Percentiles rank a stretch among this genome's conserved stretches.
Evolutionary conservation across 2,329 filamentous ascomycete species (phyloP).

Genomic region (Colletotrichum endophyticum): DNA sequence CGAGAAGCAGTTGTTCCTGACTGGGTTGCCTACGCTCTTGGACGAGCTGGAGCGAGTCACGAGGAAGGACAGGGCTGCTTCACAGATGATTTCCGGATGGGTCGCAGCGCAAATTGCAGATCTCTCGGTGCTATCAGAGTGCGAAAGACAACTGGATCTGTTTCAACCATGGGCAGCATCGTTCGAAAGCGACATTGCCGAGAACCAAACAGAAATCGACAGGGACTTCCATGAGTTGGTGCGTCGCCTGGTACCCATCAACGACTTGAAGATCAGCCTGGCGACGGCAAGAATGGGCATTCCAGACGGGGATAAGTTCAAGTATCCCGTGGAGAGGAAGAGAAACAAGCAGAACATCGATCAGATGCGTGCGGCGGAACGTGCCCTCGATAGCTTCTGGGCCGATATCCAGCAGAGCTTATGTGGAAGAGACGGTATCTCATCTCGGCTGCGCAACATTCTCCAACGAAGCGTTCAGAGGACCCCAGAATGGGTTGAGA

Average conservation of each 20-base stretch:
- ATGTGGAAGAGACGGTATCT: background rate
- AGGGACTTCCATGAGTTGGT: conserved; percentile 26
- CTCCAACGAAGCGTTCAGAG: conserved; percentile 23
- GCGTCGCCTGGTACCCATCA: conserved; percentile 19
- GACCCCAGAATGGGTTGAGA: conserved; percentile 25
- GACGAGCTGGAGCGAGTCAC: conserved; percentile 55
- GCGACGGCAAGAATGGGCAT: conserved; percentile 28
- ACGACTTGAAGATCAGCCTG: conserved; percentile 13
- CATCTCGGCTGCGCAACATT: conserved; percentile 24
- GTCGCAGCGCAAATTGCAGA: conserved; percentile 44
- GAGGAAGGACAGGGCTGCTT: conserved; percentile 36
- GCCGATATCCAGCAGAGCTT: conserved; percentile 23
- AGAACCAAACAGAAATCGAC: conserved; percentile 28
- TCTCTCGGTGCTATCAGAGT: conserved; percentile 49
- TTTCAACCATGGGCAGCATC: conserved; percentile 53
- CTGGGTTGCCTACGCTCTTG: conserved; percentile 38
- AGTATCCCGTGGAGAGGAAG: conserved; percentile 47
- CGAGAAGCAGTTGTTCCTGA: conserved; percentile 34
- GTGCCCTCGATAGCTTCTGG: conserved; percentile 54
- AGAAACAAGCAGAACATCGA: conserved; percentile 49
- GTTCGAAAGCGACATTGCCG: conserved; percentile 36
- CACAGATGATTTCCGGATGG: conserved; percentile 40
- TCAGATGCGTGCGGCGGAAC: conserved; percentile 50
- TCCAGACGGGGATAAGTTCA: conserved; percentile 43
- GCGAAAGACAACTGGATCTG: conserved; percentile 45